Conservation (phyloP, 352 stramenopile genomes). For the Lagenidium giganteum region DNA sequence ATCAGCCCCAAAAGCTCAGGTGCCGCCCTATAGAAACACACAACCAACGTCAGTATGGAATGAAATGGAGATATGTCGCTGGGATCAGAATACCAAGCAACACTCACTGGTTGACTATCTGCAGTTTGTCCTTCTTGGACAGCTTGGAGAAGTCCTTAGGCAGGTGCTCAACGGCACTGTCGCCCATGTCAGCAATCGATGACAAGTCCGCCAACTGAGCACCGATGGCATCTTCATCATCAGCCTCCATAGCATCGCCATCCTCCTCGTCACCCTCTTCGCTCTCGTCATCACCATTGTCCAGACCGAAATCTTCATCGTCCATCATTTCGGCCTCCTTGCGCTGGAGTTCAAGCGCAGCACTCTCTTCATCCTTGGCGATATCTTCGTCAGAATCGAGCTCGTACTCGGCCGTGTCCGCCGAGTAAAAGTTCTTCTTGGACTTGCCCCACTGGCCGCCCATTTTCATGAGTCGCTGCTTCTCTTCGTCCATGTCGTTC, state of each 20-base stretch:
- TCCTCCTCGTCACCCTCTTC: slow-evolving; percentile 41
- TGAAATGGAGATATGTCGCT: not conserved
- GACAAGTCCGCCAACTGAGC: slow-evolving; percentile 77
- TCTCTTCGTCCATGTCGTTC: slow-evolving; percentile 58
- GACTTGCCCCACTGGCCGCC: slow-evolving; percentile 81
- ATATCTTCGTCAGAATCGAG: slow-evolving; percentile 74
- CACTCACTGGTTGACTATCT: slow-evolving; percentile 81
- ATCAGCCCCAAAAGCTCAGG: slow-evolving; percentile 73
- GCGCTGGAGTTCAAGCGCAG: slow-evolving; percentile 75
- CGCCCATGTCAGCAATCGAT: slow-evolving; percentile 46
- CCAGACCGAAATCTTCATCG: slow-evolving; percentile 83
- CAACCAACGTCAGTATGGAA: not conserved
- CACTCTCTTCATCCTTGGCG: slow-evolving; percentile 80
- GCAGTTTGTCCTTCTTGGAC: slow-evolving; percentile 83
- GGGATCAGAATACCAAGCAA: not conserved
- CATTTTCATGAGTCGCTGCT: slow-evolving; percentile 71
- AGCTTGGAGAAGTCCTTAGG: slow-evolving; percentile 83
- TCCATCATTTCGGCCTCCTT: slow-evolving; percentile 85
- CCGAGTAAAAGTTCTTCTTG: slow-evolving; percentile 86
- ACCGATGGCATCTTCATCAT: slow-evolving; percentile 60
- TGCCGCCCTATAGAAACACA: slow-evolving; percentile 28
- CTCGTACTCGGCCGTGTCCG: slow-evolving; percentile 79
- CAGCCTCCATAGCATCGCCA: slow-evolving; percentile 29
- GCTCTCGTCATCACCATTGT: slow-evolving; percentile 8
- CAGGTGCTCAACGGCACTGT: slow-evolving; percentile 56